Evolutionary conservation across 805 yeast species (phyloP).

Genomic region (Metschnikowia bowlesiae): DNA sequence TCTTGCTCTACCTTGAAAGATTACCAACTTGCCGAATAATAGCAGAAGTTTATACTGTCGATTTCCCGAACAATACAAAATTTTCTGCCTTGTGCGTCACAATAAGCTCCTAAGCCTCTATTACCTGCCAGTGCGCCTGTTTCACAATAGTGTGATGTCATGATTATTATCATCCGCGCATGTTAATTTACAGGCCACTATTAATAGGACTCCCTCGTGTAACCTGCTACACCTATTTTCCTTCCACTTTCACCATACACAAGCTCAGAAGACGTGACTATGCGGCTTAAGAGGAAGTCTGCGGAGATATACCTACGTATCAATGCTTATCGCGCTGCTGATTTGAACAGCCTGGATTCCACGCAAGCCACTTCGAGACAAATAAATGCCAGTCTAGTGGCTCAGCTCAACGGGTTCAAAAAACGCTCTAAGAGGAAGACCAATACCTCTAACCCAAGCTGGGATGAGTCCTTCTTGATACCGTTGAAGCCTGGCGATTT

Average conservation of each 20-base stretch:
- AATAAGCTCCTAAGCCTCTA: background rate
- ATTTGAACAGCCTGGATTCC: constrained; percentile 22
- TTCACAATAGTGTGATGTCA: background rate
- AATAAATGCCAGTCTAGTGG: constrained; percentile 36
- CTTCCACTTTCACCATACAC: background rate
- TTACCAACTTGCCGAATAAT: background rate
- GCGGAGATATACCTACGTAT: constrained; percentile 26
- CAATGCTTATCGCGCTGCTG: constrained; percentile 38
- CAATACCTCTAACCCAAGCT: constrained; percentile 35
- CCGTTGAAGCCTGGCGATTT: constrained; percentile 29
- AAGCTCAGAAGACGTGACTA: background rate
- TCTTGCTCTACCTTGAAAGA: background rate
- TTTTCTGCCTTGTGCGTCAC: background rate
- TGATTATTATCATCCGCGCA: background rate
- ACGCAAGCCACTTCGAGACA: constrained; percentile 14
- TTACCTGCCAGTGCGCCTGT: background rate
- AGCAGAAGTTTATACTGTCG: background rate
- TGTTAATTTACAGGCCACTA: background rate
- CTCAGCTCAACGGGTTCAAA: constrained; percentile 26
- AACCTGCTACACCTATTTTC: background rate
- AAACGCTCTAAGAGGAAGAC: constrained; percentile 29
- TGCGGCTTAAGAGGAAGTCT: constrained; percentile 10
- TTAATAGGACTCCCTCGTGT: background rate
- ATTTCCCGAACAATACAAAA: background rate
- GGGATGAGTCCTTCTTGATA: constrained; percentile 33